Conservation (phyloP, 805 yeast genomes). For the Deakozyma indianensis region DNA sequence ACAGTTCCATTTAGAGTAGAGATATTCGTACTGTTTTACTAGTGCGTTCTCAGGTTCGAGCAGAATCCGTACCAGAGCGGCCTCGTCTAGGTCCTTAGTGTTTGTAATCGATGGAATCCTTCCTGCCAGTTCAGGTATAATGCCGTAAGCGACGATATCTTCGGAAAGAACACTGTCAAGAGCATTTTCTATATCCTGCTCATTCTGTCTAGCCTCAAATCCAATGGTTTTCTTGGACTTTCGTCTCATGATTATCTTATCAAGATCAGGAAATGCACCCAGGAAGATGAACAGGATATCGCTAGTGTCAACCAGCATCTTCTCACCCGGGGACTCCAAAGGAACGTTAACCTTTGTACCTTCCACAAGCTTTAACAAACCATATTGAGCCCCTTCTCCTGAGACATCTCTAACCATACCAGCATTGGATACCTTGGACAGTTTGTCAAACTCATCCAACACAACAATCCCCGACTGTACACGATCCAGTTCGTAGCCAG, state of each 20-base stretch:
- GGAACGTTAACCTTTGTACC: constrained; percentile 36
- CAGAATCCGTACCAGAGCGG: constrained; percentile 34
- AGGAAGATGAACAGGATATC: constrained; percentile 40
- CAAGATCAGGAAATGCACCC: constrained; percentile 53
- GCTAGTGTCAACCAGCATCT: constrained; percentile 37
- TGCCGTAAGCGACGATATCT: constrained; percentile 37
- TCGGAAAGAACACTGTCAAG: constrained; percentile 33
- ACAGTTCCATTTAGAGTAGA: constrained; percentile 39
- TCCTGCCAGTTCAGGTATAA: constrained; percentile 48
- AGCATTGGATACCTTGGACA: constrained; percentile 33
- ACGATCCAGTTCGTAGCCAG: constrained; percentile 36
- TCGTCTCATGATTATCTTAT: constrained; percentile 31
- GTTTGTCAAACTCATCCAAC: constrained; percentile 44
- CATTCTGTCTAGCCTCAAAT: constrained; percentile 4
- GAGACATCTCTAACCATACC: constrained; percentile 40
- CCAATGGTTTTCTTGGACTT: constrained; percentile 5
- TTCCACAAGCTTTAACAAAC: constrained; percentile 40
- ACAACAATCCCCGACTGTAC: constrained; percentile 43
- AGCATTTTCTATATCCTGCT: constrained; percentile 23
- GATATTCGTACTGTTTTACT: constrained; percentile 37
- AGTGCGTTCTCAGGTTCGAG: constrained; percentile 44
- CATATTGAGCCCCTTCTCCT: constrained; percentile 55
- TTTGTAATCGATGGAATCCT: constrained; percentile 42
- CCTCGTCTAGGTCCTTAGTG: constrained; percentile 29
- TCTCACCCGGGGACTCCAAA: constrained; percentile 12